These are phyloP conservation scores for Dacryopinax primogenitus DNA, from an alignment of 768 basidiomycete species.

Conservation along the genomic window DNA sequence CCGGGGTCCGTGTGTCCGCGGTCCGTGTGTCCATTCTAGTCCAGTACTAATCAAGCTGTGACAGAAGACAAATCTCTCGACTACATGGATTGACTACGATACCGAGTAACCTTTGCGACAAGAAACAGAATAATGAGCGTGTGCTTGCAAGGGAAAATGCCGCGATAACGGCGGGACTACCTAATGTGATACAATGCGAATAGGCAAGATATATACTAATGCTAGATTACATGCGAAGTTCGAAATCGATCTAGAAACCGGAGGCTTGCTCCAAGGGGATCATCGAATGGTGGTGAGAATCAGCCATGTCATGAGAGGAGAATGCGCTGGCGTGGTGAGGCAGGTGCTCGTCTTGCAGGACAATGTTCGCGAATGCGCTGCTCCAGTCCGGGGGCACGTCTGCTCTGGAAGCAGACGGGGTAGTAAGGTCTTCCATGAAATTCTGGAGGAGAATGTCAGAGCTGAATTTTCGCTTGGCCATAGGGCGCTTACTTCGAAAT, in stretches of 20 bases:
- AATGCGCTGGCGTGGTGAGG: neutral
- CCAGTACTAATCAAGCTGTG: no score
- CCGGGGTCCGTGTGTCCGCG: neutral
- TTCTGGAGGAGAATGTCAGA: neutral
- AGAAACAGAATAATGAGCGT: neutral
- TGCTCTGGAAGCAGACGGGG: neutral
- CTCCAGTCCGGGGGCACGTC: conserved; percentile 2
- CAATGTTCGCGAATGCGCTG: conserved; percentile 2
- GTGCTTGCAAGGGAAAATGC: neutral
- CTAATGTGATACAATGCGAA: conserved; percentile 2
- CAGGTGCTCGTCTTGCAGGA: neutral
- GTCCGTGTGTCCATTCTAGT: no score
- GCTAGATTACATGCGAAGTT: neutral
- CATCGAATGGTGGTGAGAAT: neutral
- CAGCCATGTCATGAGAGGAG: neutral
- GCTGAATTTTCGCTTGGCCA: neutral
- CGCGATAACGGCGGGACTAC: neutral
- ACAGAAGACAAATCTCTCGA: no score
- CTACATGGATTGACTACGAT: neutral
- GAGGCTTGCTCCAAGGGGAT: neutral
- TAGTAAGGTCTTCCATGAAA: neutral
- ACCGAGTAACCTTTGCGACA: neutral
- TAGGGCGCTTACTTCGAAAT: neutral
- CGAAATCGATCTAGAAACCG: neutral
- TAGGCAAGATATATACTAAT: neutral